Conservation (phyloP, 2,329 filamentous ascomycete species). For the Cladosporium sp. region DNA sequence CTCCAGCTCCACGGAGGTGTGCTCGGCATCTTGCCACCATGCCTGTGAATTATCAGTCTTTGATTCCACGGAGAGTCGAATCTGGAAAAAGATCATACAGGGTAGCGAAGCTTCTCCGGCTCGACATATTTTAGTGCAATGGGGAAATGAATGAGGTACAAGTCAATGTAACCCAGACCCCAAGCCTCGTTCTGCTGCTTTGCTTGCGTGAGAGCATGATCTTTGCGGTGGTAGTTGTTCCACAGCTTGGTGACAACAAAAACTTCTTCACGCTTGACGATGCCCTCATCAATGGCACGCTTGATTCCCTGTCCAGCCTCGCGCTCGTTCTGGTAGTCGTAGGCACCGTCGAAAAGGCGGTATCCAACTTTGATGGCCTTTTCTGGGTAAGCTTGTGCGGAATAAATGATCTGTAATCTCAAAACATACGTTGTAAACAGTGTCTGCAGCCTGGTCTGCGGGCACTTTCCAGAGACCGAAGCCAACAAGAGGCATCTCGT, state of each 20-base stretch:
- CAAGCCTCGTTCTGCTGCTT: slow-evolving; percentile 72
- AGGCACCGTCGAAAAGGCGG: slow-evolving; percentile 52
- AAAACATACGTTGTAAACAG: slow-evolving; percentile 58
- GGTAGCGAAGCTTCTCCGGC: slow-evolving; percentile 51
- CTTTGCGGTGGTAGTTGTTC: slow-evolving; percentile 78
- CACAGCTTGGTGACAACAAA: slow-evolving; percentile 88
- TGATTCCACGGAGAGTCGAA: slow-evolving; percentile 48
- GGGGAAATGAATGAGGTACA: slow-evolving; percentile 42
- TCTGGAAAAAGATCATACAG: slow-evolving; percentile 55
- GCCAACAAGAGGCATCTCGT: slow-evolving; percentile 64
- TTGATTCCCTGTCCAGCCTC: slow-evolving; percentile 55
- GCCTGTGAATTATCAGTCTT: no score
- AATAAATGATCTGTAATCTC: no score
- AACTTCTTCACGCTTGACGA: slow-evolving; percentile 77
- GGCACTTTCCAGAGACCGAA: slow-evolving; percentile 77
- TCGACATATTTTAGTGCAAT: no score
- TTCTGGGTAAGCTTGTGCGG: no score
- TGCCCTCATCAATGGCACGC: slow-evolving; percentile 69
- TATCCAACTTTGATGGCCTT: slow-evolving; percentile 51
- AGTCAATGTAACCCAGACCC: slow-evolving; percentile 78
- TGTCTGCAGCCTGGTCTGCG: slow-evolving; percentile 63
- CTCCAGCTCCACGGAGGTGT: slow-evolving; percentile 58
- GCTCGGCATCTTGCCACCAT: slow-evolving; percentile 37
- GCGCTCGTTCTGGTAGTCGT: slow-evolving; percentile 72
- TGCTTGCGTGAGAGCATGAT: slow-evolving; percentile 67